Evolutionary conservation across 1,284 basidiomycete genomes (phyloP).

Genomic region (Clitocybe nebularis): DNA sequence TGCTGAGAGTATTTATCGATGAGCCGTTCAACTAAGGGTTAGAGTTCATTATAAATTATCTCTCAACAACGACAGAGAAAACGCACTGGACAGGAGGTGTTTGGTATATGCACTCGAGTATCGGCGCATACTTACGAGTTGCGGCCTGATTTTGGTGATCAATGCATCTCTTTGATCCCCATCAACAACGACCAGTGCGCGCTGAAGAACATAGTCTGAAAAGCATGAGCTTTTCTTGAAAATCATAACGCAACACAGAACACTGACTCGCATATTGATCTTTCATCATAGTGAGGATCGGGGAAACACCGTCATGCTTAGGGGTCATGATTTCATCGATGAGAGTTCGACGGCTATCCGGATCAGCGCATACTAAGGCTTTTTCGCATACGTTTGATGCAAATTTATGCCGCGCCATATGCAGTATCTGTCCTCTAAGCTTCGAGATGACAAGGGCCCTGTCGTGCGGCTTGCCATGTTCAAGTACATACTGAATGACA

Average conservation of each 20-base stretch:
- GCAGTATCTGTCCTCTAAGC: constrained; percentile 77
- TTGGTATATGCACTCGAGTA: constrained; percentile 73
- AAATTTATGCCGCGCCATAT: constrained; percentile 89
- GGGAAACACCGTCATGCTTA: constrained; percentile 58
- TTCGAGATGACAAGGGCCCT: constrained; percentile 64
- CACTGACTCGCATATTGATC: constrained; percentile 85
- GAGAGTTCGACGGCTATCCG: constrained; percentile 61
- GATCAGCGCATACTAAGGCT: constrained; percentile 68
- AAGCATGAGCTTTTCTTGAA: constrained; percentile 6
- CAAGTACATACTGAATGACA: constrained; percentile 92
- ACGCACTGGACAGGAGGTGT: constrained; percentile 75
- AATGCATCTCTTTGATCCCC: constrained; percentile 68
- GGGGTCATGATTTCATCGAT: constrained; percentile 79
- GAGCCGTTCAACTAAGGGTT: constrained; percentile 67
- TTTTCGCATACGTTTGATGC: constrained; percentile 98
- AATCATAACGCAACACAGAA: not conserved
- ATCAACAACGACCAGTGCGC: constrained; percentile 67
- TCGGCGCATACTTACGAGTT: constrained; percentile 67
- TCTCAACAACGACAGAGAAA: constrained; percentile 8
- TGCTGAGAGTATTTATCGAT: constrained; percentile 42
- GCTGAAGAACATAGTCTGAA: constrained; percentile 79
- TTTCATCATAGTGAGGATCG: constrained; percentile 81
- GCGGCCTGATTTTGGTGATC: constrained; percentile 59
- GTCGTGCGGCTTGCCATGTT: constrained; percentile 74
- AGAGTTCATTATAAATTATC: constrained; percentile 6